Evolutionary conservation across 176 grass and related monocot genomes (phyloP).

Genomic region (Panicum miliaceum): DNA sequence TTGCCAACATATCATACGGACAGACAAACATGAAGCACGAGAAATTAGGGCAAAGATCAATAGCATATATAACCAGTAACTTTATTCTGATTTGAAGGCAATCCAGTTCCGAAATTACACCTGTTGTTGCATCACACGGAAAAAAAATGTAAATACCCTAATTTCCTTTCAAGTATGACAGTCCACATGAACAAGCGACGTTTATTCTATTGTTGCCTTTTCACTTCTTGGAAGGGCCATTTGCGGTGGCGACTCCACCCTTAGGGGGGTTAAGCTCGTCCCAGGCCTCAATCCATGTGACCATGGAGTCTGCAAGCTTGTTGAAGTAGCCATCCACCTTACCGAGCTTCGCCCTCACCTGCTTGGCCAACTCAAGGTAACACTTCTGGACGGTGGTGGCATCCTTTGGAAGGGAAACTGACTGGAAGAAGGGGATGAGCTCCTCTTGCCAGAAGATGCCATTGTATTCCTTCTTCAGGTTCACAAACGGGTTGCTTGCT

Average conservation of each 20-base stretch:
- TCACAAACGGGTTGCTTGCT: constrained; percentile 71
- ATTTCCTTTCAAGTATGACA: constrained; percentile 37
- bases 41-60: background rate
- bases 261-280: constrained; percentile 65
- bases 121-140: constrained; percentile 12
- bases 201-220: constrained; percentile 23
- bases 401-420: constrained; percentile 54
- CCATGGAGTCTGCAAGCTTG: constrained; percentile 69
- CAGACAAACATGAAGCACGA: background rate
- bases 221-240: constrained; percentile 44
- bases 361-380: constrained; percentile 67
- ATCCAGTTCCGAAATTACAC: constrained; percentile 38
- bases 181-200: background rate
- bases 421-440: constrained; percentile 74
- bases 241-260: constrained; percentile 12
- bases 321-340: constrained; percentile 70
- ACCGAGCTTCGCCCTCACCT: constrained; percentile 52
- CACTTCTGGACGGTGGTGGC: constrained; percentile 60
- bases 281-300: constrained; percentile 82
- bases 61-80: constrained; percentile 16
- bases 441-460: constrained; percentile 84
- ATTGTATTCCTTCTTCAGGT: constrained; percentile 74
- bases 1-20: background rate
- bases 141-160: constrained; percentile 22
- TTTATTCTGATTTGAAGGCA: constrained; percentile 51